Percentiles rank a stretch among this genome's conserved stretches.
Evolutionary conservation across 2,329 filamentous ascomycete species (phyloP).

Genomic region (Talaromyces sp.): DNA sequence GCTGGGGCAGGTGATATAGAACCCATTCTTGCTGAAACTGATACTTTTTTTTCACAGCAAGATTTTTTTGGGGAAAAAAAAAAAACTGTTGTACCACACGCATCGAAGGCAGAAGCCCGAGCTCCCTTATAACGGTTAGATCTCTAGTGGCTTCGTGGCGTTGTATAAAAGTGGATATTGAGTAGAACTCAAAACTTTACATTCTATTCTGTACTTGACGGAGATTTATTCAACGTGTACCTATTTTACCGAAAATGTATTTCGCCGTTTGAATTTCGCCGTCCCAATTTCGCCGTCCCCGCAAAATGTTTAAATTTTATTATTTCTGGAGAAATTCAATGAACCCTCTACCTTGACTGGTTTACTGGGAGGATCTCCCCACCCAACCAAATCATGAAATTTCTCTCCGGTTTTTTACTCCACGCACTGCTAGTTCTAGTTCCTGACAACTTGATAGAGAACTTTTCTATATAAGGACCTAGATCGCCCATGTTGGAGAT

Average conservation of each 20-base stretch:
- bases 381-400: neutral
- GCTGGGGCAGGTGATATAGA: neutral
- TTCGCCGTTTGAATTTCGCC: neutral
- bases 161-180: neutral
- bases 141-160: neutral
- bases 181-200: neutral
- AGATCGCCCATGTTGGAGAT: neutral
- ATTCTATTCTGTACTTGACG: neutral
- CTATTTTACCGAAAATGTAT: too few relatives aligned
- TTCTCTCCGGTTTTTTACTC: neutral
- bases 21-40: neutral
- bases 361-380: neutral
- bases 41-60: neutral
- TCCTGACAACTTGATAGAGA: neutral
- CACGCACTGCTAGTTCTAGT: neutral
- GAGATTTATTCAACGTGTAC: neutral
- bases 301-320: neutral
- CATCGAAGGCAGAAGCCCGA: neutral
- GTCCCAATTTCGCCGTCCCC: neutral
- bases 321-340: neutral
- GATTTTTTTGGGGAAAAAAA: neutral
- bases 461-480: neutral
- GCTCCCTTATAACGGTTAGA: neutral
- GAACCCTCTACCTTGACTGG: neutral
- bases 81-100: neutral